Base-by-base conservation (phyloP, 345 rosid species). In the Ceriops zippeliana region DNA sequence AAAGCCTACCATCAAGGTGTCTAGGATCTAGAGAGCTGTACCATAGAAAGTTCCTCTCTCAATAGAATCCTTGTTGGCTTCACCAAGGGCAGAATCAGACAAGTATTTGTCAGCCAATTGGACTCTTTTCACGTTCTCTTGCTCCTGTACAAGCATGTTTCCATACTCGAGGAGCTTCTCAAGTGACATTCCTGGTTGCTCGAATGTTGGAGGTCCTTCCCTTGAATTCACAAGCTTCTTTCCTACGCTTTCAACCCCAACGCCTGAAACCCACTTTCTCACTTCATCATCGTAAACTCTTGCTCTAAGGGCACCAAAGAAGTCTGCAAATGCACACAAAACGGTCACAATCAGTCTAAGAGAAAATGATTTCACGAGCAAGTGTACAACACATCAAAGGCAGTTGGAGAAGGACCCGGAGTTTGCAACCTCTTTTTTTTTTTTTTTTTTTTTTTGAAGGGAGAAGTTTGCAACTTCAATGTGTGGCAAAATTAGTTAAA, bases 241-340 rank as follows among this genome's bases (percentile, higher is more conserved):
- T 27, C 98, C 97, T 10, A 93, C 32, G 57, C 47, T 7, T 0
- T 80, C 80, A 1, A 93, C 90, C 52, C 98, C 97, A 4, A 91
- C 68, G 0, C 77, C 87, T 0, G 81, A 59, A 2, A 93, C 65
- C 85, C 95, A 89, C 80, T 93, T 93, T 82, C 97, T 91, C 82
- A 93, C 97, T 84, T 89, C 98, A 52, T 93, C 97, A 13, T 93
- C 98, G 68, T 91, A 93, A 28, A 93, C 98, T 81, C 97, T 83
- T 8, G 98, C 96, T 88, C 97, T 86, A 69, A 93, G 70, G 0
- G 98, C 98, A 35, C 98, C 97, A 5, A 91, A 93, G 89, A 93
- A 93, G 75, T 93, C 97, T 92, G 76, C 73, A 67, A 61, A 67
- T 5, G 0, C 17, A 65, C 38, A 53, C 31, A 5, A 22, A 37